These are phyloP conservation scores for Peronospora farinosa DNA, from an alignment of 352 stramenopile genomes.

Conservation along the genomic window DNA sequence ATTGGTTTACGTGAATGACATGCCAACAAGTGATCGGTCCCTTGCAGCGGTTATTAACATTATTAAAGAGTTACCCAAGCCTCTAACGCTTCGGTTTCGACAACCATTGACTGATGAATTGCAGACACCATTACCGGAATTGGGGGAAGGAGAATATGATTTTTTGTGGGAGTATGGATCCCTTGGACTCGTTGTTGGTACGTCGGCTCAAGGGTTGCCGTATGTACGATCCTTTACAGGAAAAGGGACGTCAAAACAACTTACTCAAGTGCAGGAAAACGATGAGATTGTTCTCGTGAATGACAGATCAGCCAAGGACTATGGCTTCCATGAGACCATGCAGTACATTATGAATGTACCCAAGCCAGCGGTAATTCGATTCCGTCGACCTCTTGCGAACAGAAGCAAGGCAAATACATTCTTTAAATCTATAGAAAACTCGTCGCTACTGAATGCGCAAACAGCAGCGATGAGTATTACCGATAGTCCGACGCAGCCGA, in stretches of 20 bases:
- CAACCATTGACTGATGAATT: conserved; percentile 47
- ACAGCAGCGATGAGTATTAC: conserved; percentile 22
- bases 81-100: conserved; percentile 69
- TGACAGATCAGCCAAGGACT: conserved; percentile 37
- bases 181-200: conserved; percentile 64
- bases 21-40: conserved; percentile 59
- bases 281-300: conserved; percentile 84
- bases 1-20: conserved; percentile 78
- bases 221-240: conserved; percentile 80
- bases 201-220: conserved; percentile 42
- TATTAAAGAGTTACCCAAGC: conserved; percentile 72
- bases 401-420: conserved; percentile 15
- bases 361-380: conserved; percentile 72
- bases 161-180: conserved; percentile 80
- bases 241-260: conserved; percentile 67
- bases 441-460: conserved; percentile 19
- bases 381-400: conserved; percentile 35
- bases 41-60: conserved; percentile 69
- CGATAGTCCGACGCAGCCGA: conserved; percentile 1
- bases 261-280: conserved; percentile 60
- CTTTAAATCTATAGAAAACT: conserved; percentile 8
- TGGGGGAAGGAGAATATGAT: conserved; percentile 70
- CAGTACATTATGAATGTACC: conserved; percentile 82
- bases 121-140: conserved; percentile 41
- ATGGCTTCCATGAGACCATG: conserved; percentile 76